Percentiles rank a stretch among this genome's conserved stretches.
Evolutionary conservation across 1,284 basidiomycete species (phyloP).

Genomic region (Vanrija sp.): DNA sequence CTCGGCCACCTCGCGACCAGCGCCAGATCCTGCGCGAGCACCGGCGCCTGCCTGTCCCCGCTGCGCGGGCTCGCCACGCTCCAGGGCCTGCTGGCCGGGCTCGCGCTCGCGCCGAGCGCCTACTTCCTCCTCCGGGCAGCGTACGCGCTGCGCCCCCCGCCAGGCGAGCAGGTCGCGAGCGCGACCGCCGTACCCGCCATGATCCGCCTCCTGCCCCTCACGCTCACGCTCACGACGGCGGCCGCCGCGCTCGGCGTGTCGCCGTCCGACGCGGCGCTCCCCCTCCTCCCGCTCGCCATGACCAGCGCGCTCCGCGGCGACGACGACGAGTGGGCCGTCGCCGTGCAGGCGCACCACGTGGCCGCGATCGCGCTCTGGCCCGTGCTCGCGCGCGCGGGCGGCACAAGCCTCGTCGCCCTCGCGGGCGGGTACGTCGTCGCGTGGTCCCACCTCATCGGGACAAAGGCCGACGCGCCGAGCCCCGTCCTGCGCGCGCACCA

Average conservation of each 20-base stretch:
- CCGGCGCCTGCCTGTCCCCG: not conserved
- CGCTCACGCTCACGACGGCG: conserved; percentile 9
- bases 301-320: conserved; percentile 13
- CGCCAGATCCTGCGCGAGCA: not conserved
- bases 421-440: conserved; percentile 3
- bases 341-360: conserved; percentile 16
- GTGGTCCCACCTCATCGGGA: conserved; percentile 17
- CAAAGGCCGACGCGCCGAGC: conserved; percentile 10
- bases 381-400: not conserved
- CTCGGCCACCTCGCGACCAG: not conserved
- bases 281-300: conserved; percentile 14
- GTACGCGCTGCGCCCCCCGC: conserved; percentile 8
- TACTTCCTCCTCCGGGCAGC: conserved; percentile 16
- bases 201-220: conserved; percentile 13
- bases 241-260: conserved; percentile 4
- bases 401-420: conserved; percentile 1
- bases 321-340: conserved; percentile 22
- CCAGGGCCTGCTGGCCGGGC: not conserved
- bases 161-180: not conserved
- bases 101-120: conserved; percentile 3
- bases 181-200: conserved; percentile 8
- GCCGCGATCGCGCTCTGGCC: conserved; percentile 14
- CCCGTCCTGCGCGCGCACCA: conserved; percentile 9
- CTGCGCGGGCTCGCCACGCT: not conserved
- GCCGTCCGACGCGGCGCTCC: conserved; percentile 10